A percentile compares a stretch with the other conserved stretches of the same genome.
phyloP scores from a whole-genome alignment of 2,329 filamentous ascomycete genomes.

The Elsinoe australis region DNA sequence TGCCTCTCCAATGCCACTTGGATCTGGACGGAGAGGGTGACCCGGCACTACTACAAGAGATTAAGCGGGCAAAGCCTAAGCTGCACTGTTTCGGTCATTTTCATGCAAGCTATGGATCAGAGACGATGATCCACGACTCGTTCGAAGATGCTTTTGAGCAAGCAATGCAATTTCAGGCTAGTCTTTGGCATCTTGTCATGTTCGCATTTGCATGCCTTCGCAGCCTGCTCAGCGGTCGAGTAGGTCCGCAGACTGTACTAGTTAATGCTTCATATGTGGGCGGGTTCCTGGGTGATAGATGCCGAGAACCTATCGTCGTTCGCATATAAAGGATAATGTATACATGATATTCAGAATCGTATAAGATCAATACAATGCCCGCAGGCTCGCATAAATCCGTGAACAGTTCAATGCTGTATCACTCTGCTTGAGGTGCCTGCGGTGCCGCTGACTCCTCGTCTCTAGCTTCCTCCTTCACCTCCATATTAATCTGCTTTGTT shows the following conservation, averaged over 20 bases:
- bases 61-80: conserved; percentile 29
- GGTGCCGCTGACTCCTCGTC: no score
- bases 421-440: no score
- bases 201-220: conserved; percentile 1
- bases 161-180: conserved; percentile 40
- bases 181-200: conserved; percentile 28
- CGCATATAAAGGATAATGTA: background rate
- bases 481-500: no score
- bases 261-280: conserved; percentile 19
- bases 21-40: conserved; percentile 33
- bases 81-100: conserved; percentile 37
- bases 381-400: no score
- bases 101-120: conserved; percentile 31
- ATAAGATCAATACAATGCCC: no score
- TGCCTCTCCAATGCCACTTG: conserved; percentile 33
- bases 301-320: background rate
- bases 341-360: background rate
- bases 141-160: conserved; percentile 63
- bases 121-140: conserved; percentile 61
- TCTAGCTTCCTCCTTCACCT: no score
- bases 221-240: background rate
- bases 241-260: background rate
- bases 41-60: conserved; percentile 26
- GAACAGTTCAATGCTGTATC: no score
- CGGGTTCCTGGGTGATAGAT: conserved; percentile 10